Conservation (phyloP, 148 eudicot species). For the Chenopodium quinoa region DNA sequence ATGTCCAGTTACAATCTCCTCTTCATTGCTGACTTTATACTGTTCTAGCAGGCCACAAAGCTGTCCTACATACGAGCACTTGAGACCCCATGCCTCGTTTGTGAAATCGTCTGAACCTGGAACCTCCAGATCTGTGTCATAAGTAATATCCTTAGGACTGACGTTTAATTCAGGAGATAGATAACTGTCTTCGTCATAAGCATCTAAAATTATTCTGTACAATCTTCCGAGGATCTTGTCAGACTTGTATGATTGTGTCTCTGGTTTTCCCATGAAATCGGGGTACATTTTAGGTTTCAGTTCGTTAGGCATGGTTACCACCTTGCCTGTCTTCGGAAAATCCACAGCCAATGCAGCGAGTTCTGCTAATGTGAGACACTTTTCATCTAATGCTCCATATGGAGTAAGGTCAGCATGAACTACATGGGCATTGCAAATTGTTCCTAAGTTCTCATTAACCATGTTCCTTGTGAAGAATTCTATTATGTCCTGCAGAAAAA, state of each 20-base stretch:
- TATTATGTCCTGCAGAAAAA: conserved; percentile 64
- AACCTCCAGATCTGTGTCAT: conserved; percentile 64
- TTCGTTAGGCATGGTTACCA: conserved; percentile 62
- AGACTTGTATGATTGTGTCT: conserved; percentile 59
- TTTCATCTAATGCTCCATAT: conserved; percentile 67
- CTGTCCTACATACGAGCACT: conserved; percentile 78
- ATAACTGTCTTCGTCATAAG: conserved; percentile 29
- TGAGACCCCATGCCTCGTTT: conserved; percentile 64
- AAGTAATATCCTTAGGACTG: conserved; percentile 33
- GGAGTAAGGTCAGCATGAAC: conserved; percentile 79
- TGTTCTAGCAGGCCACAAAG: conserved; percentile 65
- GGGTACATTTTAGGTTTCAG: conserved; percentile 87
- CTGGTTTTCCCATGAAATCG: conserved; percentile 89
- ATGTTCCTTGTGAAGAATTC: conserved; percentile 78
- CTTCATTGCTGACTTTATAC: conserved; percentile 79
- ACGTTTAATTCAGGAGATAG: conserved; percentile 30
- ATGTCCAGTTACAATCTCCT: conserved; percentile 85
- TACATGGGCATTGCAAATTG: conserved; percentile 92
- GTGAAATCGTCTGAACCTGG: conserved; percentile 47
- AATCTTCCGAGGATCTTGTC: conserved; percentile 64
- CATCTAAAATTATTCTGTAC: conserved; percentile 56
- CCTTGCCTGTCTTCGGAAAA: conserved; percentile 86
- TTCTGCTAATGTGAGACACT: conserved; percentile 68
- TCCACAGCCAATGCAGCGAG: conserved; percentile 93
- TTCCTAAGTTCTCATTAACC: conserved; percentile 77